Evolutionary conservation across 805 yeast genomes (phyloP).

Genomic region (Teunomyces panamensis): DNA sequence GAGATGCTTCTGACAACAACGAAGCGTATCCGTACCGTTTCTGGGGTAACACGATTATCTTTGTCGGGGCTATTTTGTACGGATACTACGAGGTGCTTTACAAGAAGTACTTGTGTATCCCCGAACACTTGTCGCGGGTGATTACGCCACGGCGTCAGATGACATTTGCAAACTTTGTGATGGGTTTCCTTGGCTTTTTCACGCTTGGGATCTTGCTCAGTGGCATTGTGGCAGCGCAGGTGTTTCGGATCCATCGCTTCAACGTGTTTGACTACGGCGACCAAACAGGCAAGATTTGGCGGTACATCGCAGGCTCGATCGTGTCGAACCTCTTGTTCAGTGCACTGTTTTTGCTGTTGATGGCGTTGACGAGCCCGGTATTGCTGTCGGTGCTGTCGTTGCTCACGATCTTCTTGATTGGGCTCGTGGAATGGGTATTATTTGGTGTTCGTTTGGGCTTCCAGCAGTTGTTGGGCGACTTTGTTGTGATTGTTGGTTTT

Average conservation of each 20-base stretch:
- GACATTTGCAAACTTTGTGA: slow-evolving; percentile 75
- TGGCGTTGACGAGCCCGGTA: slow-evolving; percentile 85
- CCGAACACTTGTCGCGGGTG: slow-evolving; percentile 44
- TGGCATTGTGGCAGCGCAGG: slow-evolving; percentile 46
- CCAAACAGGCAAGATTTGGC: slow-evolving; percentile 37
- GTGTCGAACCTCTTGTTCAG: slow-evolving; percentile 65
- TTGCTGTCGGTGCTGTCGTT: slow-evolving; percentile 67
- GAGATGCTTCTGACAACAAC: slow-evolving; percentile 15
- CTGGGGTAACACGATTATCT: slow-evolving; percentile 68
- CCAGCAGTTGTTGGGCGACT: slow-evolving; percentile 66
- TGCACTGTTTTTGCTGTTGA: slow-evolving; percentile 67
- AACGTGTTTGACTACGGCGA: slow-evolving; percentile 48
- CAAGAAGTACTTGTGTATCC: slow-evolving; percentile 74
- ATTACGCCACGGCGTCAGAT: slow-evolving; percentile 64
- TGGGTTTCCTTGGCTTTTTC: slow-evolving; percentile 61
- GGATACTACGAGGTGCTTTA: slow-evolving; percentile 84
- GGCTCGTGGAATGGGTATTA: slow-evolving; percentile 67
- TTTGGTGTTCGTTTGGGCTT: slow-evolving; percentile 56
- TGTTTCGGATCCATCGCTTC: slow-evolving; percentile 57
- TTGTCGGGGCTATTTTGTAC: slow-evolving; percentile 70
- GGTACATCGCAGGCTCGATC: slow-evolving; percentile 50
- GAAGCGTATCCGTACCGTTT: slow-evolving; percentile 55
- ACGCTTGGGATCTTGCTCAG: slow-evolving; percentile 52
- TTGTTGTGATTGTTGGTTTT: slow-evolving; percentile 69
- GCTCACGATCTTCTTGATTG: slow-evolving; percentile 76